phyloP scores from a whole-genome alignment of 768 basidiomycete species.

The Leccinellum luteum region DNA sequence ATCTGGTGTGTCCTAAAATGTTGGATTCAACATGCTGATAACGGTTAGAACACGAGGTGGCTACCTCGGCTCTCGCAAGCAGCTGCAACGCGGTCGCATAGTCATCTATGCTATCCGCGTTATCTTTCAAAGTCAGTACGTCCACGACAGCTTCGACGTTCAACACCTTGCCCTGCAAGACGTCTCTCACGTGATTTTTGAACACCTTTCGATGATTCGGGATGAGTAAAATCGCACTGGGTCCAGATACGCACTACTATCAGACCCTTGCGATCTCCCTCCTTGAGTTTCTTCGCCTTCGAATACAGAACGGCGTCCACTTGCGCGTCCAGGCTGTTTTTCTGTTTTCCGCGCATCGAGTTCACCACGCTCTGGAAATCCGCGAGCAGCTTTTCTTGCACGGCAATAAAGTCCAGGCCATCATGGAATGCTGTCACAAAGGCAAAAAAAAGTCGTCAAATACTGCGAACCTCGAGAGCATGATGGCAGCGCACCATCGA shows the following conservation, averaged over 20 bases:
- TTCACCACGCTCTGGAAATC: constrained; percentile 55
- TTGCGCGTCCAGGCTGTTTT: constrained; percentile 64
- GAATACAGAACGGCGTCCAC: constrained; percentile 58
- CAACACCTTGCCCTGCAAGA: constrained; percentile 74
- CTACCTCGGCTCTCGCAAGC: constrained; percentile 53
- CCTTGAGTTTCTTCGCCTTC: constrained; percentile 45
- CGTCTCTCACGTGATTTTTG: constrained; percentile 59
- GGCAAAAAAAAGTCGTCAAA: constrained; percentile 5
- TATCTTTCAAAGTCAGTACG: constrained; percentile 83
- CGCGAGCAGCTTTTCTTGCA: constrained; percentile 67
- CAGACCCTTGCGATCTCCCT: constrained; percentile 50
- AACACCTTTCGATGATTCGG: constrained; percentile 50
- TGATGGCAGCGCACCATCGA: constrained; percentile 49
- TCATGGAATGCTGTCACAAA: constrained; percentile 72
- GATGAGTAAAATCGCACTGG: neutral
- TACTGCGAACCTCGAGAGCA: neutral
- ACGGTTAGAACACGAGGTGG: constrained; percentile 6
- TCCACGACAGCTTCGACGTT: constrained; percentile 81
- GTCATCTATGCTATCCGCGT: constrained; percentile 54
- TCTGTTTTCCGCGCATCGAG: constrained; percentile 50
- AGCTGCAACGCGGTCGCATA: constrained; percentile 69
- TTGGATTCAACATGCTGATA: constrained; percentile 2
- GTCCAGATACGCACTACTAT: constrained; percentile 27
- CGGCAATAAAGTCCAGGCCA: constrained; percentile 80
- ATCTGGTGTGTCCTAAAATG: constrained; percentile 62